Base-by-base conservation (phyloP, 2,329 filamentous ascomycete species). In the Pseudogymnoascus sp. region DNA sequence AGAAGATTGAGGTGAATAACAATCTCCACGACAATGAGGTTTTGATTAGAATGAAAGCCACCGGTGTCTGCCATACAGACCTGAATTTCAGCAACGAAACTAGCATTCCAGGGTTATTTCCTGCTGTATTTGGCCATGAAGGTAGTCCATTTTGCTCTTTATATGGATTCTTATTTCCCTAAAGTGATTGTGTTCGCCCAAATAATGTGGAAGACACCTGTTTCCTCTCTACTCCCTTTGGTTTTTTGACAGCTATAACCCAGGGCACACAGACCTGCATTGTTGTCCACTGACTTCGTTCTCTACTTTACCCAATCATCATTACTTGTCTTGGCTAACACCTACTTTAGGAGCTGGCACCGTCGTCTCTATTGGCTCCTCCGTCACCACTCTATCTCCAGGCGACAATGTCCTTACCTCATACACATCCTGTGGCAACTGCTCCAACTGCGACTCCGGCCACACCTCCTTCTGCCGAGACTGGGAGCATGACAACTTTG, bases 1-100 rank as follows among this genome's bases (percentile, higher is more conserved):
- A 63, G 68, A 70, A 66, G 67, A 71, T 53, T 63, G 65, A 69
- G 3, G 35, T 21, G 13, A 64, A 69, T 23, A 19, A 62, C 17
- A 28, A 65, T 9, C 42, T 69, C 23, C 64, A 62, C 31, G 64
- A 64, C 8, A 67, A 73, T 60, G 74, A 76, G 65, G 70, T 75
- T 1, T 65, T 76, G 1, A 68, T 76, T 13, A 70, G 75, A 60
- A 75, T 76, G 67, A 74, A 72, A 63, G 73, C 71, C 26, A 73
- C 74, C 0, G 74, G 74, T 1, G 62, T 76, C 17, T 76, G 75
- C 57, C 67, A 68, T 35, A 70, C 68, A 6, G 67, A 69, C 47
- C 47, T 69, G 26, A 67, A 63, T 42, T 68, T 69, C 26, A 17
- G 63, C 4, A 64, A 66, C 19, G 64, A 68, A 47, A 47, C 60